Percentiles rank a stretch among this genome's conserved stretches.
Evolutionary conservation across 176 grass and related monocot genomes (phyloP).

Genomic region (Eleusine indica): DNA sequence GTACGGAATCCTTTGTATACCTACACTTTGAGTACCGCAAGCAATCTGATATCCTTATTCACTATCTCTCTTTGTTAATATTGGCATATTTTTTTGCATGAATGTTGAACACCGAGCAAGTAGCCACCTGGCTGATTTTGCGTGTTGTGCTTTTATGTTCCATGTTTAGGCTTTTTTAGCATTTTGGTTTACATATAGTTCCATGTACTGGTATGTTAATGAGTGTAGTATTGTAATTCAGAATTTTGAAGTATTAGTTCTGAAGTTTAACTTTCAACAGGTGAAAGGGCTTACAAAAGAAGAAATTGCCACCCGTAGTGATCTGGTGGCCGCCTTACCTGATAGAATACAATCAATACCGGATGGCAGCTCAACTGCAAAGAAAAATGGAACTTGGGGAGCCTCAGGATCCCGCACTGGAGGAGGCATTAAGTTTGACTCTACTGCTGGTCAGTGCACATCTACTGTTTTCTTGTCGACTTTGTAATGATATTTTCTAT

Average conservation of each 20-base stretch:
- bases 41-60: background rate
- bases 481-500: background rate
- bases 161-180: conserved; percentile 13
- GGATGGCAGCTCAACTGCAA: conserved; percentile 75
- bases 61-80: background rate
- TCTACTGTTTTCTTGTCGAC: background rate
- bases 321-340: conserved; percentile 81
- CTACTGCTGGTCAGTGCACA: conserved; percentile 63
- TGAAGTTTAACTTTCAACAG: conserved; percentile 44
- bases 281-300: conserved; percentile 97
- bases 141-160: background rate
- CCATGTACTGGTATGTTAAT: background rate
- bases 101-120: background rate
- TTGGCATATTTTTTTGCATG: background rate
- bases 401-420: conserved; percentile 75
- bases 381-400: conserved; percentile 75
- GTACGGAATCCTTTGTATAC: background rate
- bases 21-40: background rate
- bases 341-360: conserved; percentile 92
- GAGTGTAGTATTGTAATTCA: background rate
- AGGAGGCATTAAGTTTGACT: conserved; percentile 72
- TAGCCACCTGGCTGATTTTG: conserved; percentile 7
- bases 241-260: conserved; percentile 2
- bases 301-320: conserved; percentile 71
- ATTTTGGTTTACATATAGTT: background rate